Conservation (phyloP, 305 asterid species). For the Coffea humblotiana region DNA sequence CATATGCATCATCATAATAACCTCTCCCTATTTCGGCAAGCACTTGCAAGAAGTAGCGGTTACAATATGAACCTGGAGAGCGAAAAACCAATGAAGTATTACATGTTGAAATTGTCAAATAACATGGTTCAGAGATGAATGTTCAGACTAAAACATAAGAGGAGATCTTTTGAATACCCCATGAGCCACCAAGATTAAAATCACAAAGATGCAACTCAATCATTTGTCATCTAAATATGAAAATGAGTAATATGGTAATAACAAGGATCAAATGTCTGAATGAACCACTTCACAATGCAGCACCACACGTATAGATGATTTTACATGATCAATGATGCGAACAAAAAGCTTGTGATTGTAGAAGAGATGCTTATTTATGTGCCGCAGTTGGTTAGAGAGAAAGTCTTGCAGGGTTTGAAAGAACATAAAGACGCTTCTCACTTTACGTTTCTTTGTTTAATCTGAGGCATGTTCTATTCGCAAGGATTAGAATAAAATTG, state of each 20-base stretch:
- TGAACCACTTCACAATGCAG: background rate
- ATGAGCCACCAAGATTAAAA: background rate
- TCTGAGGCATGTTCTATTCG: too few relatives aligned
- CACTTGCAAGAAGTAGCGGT: conserved; percentile 86
- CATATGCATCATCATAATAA: conserved; percentile 69
- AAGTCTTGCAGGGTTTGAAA: background rate
- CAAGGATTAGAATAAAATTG: too few relatives aligned
- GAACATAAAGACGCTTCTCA: background rate
- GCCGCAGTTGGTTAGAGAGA: too few relatives aligned
- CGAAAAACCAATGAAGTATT: background rate
- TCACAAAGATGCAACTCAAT: background rate
- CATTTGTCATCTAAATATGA: background rate
- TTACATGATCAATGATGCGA: background rate
- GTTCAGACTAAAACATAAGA: background rate
- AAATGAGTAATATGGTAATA: background rate
- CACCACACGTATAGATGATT: background rate
- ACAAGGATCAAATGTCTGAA: background rate
- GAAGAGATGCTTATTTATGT: background rate
- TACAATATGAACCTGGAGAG: conserved; percentile 67
- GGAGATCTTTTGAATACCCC: background rate
- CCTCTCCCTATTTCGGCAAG: conserved; percentile 89
- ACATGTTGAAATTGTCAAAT: background rate
- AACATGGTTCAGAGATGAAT: background rate
- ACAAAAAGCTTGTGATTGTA: background rate
- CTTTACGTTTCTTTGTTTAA: too few relatives aligned